A percentile compares a stretch with the other conserved stretches of the same genome.
These are phyloP conservation scores for Erysimum cheiranthoides DNA, from an alignment of 345 rosid species.

Conservation along the genomic window DNA sequence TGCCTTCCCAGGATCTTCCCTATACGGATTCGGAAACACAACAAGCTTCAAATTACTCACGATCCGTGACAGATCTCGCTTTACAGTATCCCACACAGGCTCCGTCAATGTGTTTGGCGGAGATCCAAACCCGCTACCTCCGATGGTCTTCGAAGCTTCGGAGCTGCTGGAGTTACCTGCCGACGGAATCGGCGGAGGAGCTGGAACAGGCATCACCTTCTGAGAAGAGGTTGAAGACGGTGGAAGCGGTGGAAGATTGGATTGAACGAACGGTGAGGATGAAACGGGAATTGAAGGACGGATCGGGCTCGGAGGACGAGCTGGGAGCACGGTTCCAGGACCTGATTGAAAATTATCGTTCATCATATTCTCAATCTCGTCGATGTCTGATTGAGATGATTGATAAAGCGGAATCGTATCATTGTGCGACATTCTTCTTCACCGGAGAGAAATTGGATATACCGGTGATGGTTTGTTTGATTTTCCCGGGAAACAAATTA, in stretches of 20 bases:
- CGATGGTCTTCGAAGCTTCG: conserved; percentile 26
- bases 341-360: conserved; percentile 69
- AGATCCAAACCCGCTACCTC: conserved; percentile 68
- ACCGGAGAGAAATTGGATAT: conserved; percentile 30
- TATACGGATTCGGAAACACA: conserved; percentile 88
- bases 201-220: conserved; percentile 53
- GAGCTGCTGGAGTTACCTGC: conserved; percentile 36
- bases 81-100: conserved; percentile 98
- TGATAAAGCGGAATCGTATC: conserved; percentile 82
- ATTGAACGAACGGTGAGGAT: conserved; percentile 67
- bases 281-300: conserved; percentile 84
- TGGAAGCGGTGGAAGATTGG: conserved; percentile 65
- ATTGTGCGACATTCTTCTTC: conserved; percentile 67
- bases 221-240: conserved; percentile 39
- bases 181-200: conserved; percentile 54
- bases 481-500: conserved; percentile 39
- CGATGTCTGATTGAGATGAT: conserved; percentile 97
- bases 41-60: conserved; percentile 96
- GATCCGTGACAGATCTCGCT: conserved; percentile 94
- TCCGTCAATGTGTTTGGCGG: conserved; percentile 91
- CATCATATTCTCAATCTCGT: conserved; percentile 98
- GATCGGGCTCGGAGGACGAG: conserved; percentile 82
- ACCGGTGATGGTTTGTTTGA: neutral
- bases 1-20: conserved; percentile 98
- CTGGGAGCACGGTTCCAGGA: conserved; percentile 83